Conservation (phyloP, 192 early-diverging fungal genomes). For the Entrophospora sp. region DNA sequence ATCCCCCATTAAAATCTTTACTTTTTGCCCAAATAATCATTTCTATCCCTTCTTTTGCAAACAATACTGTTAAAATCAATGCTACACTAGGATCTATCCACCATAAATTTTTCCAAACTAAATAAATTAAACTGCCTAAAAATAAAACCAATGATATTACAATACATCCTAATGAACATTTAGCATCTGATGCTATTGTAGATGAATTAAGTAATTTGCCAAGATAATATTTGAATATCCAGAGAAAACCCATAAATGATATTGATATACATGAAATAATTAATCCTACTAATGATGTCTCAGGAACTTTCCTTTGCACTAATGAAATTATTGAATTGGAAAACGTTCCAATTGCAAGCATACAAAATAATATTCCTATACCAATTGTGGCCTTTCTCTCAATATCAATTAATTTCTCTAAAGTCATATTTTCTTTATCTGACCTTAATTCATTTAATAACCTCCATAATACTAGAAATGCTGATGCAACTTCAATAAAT, state of each 20-base stretch:
- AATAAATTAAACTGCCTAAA: neutral
- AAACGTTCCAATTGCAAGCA: constrained; percentile 4
- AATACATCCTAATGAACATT: constrained; percentile 15
- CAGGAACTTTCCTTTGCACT: neutral
- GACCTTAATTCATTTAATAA: constrained; percentile 4
- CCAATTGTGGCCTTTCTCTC: constrained; percentile 1
- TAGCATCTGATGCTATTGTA: neutral
- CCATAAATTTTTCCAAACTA: neutral
- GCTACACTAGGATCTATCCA: constrained; percentile 11
- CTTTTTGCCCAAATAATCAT: constrained; percentile 5
- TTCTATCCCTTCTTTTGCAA: constrained; percentile 4
- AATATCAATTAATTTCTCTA: neutral
- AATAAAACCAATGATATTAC: constrained; percentile 2
- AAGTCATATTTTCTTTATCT: neutral
- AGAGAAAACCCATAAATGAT: constrained; percentile 9
- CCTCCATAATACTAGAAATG: constrained; percentile 7
- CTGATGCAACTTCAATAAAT: neutral
- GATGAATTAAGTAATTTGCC: constrained; percentile 6
- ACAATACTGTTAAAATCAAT: neutral
- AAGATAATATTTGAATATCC: neutral
- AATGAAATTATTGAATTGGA: neutral
- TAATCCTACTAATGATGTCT: neutral
- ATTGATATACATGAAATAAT: constrained; percentile 11
- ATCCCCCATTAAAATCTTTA: constrained; percentile 15
- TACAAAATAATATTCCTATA: constrained; percentile 3